These are phyloP conservation scores for Lepraria neglecta DNA, from an alignment of 495 filamentous ascomycete species.

Conservation along the genomic window DNA sequence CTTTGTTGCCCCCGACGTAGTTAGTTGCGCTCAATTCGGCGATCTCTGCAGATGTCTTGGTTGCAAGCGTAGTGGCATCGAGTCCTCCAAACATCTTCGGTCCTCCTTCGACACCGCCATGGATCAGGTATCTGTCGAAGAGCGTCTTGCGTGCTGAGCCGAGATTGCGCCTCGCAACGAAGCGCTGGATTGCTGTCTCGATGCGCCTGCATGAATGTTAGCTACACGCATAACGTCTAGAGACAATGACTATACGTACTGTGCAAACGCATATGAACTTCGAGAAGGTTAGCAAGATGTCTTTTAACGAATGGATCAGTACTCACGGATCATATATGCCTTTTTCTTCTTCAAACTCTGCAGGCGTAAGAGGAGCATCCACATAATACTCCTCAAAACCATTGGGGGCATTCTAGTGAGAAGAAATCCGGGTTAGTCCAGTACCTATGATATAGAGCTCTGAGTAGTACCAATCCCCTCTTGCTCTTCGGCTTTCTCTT, in stretches of 20 bases:
- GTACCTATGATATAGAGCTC: neutral
- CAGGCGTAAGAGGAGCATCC: conserved; percentile 70
- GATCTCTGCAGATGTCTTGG: conserved; percentile 51
- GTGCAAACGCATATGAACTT: conserved; percentile 36
- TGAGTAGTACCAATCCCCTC: conserved; percentile 36
- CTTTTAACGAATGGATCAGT: neutral
- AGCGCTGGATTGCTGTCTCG: conserved; percentile 79
- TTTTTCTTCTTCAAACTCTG: conserved; percentile 54
- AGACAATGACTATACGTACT: conserved; percentile 30
- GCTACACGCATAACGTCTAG: neutral
- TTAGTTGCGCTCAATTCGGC: conserved; percentile 55
- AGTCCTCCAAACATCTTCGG: conserved; percentile 62
- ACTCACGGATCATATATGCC: conserved; percentile 51
- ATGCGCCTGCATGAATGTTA: conserved; percentile 54
- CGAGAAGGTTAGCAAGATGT: conserved; percentile 18
- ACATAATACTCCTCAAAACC: conserved; percentile 68
- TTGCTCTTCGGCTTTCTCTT: conserved; percentile 42
- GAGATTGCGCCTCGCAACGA: conserved; percentile 65
- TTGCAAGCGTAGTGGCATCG: conserved; percentile 49
- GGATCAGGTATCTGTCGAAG: conserved; percentile 72
- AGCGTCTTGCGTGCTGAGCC: conserved; percentile 52
- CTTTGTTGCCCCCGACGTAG: conserved; percentile 43
- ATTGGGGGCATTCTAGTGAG: conserved; percentile 36
- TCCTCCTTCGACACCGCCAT: conserved; percentile 70
- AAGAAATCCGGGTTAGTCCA: neutral